These are phyloP conservation scores for Rhodomyrtus psidioides DNA, from an alignment of 441 rosid genomes.

Conservation along the genomic window DNA sequence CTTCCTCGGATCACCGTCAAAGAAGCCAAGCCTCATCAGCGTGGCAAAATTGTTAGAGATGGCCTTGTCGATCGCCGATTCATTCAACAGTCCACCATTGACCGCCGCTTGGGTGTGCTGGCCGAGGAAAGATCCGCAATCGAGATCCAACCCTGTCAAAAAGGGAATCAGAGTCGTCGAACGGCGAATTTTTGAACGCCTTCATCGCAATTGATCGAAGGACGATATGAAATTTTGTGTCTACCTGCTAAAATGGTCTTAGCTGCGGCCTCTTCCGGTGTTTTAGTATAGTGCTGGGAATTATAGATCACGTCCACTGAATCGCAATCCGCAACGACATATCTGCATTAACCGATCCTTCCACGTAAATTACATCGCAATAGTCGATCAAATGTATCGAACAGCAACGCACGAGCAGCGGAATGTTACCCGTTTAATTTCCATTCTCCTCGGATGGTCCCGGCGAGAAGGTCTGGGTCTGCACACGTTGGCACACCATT, in stretches of 20 bases:
- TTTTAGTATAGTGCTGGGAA: slow-evolving; percentile 67
- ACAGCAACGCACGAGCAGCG: not conserved
- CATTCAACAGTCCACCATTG: slow-evolving; percentile 45
- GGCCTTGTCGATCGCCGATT: slow-evolving; percentile 42
- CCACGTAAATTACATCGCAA: not conserved
- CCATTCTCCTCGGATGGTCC: slow-evolving; percentile 75
- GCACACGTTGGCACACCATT: slow-evolving; percentile 89
- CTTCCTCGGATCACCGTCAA: slow-evolving; percentile 73
- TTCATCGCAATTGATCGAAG: not conserved
- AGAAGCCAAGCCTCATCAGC: slow-evolving; percentile 79
- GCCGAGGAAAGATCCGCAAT: slow-evolving; percentile 69
- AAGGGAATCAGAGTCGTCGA: not conserved
- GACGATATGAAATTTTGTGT: not conserved
- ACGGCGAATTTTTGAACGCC: not conserved
- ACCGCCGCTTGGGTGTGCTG: slow-evolving; percentile 69
- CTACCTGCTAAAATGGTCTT: slow-evolving; percentile 52
- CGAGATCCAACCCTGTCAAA: slow-evolving; percentile 53
- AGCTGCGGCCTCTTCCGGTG: slow-evolving; percentile 89
- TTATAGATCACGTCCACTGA: slow-evolving; percentile 52
- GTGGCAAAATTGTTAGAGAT: slow-evolving; percentile 72
- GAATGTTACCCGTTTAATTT: slow-evolving; percentile 59
- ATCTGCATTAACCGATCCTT: slow-evolving; percentile 26
- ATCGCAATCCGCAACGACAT: slow-evolving; percentile 83
- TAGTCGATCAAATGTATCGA: not conserved
- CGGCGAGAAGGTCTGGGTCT: slow-evolving; percentile 59